Base-by-base conservation (phyloP, 73 alveolate species). In the Diophrys sp. region DNA sequence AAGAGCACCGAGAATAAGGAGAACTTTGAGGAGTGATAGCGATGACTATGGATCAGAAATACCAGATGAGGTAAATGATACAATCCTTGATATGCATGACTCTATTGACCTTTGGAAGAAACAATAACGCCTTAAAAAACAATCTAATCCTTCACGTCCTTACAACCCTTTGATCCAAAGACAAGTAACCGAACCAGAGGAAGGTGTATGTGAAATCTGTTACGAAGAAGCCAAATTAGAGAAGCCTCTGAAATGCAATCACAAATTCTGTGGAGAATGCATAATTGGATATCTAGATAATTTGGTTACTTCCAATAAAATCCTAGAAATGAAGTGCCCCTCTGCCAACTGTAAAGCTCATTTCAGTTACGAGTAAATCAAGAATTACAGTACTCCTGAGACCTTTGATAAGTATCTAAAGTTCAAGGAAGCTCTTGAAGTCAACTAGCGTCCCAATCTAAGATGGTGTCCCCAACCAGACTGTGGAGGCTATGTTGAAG, bases 381-480 rank as follows among this genome's bases (percentile, higher is more conserved):
- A 14, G 72, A 62, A 62, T 2, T 62, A 11, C 33, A 25, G 26
- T 29, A 25, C 5, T 2, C 26, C 26, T 14, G 89, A 81, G 26
- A 81, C 74, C 1, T 73, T 70, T 70, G 23, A 1, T 0, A 81
- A 81, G 68, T 81, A 73, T 33, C 56, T 73, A 33, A 81, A 57
- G 73, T 81, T 81, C 56, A 72, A 81, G 33, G 83, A 81, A 31
- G 73, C 73, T 33, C 56, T 73, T 25, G 78, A 81, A 70, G 89
- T 81, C 1, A 57, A 81, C 53, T 23, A 44, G 1, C 54, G 56
- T 55, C 89, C 83, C 8, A 81, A 81, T 29, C 72, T 81, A 11
- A 71, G 73, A 72, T 87, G 88, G 81, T 87, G 94, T 56, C 94
- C 94, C 54, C 33, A 32, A 5, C 84, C 87, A 25, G 83, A 75